phyloP scores from a whole-genome alignment of 2,329 filamentous ascomycete species.

The Penicillium paneum region DNA sequence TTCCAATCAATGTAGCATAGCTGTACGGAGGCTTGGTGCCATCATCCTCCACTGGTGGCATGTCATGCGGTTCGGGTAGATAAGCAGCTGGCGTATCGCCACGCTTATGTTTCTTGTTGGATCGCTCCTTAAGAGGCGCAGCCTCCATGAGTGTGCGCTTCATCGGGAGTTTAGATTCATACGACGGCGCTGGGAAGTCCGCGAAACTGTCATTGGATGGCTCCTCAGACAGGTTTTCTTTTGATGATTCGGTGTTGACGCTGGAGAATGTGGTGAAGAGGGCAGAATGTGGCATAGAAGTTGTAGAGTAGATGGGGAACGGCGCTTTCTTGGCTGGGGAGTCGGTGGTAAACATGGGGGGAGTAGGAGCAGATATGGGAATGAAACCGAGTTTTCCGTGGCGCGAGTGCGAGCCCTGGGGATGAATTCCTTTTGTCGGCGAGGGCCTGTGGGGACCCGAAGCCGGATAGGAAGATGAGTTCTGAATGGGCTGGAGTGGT shows the following conservation, averaged over 20 bases:
- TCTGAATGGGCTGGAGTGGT: constrained; percentile 45
- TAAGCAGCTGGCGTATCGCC: constrained; percentile 52
- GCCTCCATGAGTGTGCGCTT: constrained; percentile 69
- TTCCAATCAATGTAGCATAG: constrained; percentile 92
- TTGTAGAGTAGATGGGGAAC: constrained; percentile 29
- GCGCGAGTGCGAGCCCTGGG: constrained; percentile 55
- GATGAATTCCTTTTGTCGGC: constrained; percentile 62
- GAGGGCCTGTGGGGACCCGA: constrained; percentile 56
- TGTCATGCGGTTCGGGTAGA: constrained; percentile 71
- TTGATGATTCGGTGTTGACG: constrained; percentile 44
- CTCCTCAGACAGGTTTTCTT: constrained; percentile 45
- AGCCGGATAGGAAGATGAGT: constrained; percentile 56
- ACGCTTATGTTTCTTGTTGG: constrained; percentile 65
- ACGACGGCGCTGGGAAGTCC: constrained; percentile 48
- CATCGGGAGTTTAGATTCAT: constrained; percentile 43
- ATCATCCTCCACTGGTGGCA: constrained; percentile 78
- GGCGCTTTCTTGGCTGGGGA: constrained; percentile 48
- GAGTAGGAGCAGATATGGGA: constrained; percentile 53
- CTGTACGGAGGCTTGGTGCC: constrained; percentile 86
- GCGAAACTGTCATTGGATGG: constrained; percentile 46
- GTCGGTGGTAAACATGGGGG: constrained; percentile 46
- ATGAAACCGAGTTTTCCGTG: constrained; percentile 60
- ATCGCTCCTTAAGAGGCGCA: constrained; percentile 67
- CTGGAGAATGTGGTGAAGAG: constrained; percentile 53
- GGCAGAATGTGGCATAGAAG: constrained; percentile 43